These are phyloP conservation scores for Aspergillus latus DNA, from an alignment of 2,329 filamentous ascomycete genomes.

Conservation along the genomic window DNA sequence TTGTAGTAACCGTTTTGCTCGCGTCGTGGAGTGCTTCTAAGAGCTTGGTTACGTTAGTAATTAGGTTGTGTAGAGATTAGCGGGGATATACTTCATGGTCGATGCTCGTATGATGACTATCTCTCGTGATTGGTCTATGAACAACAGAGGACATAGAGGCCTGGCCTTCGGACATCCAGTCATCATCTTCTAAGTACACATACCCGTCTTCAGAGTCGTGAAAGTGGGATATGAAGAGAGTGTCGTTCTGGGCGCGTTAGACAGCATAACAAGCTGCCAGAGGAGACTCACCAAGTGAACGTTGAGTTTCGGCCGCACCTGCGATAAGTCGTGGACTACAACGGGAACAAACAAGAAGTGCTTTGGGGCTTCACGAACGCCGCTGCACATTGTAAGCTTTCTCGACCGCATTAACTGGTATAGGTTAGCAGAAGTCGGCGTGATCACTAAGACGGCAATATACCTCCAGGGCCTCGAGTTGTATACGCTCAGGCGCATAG, in stretches of 20 bases:
- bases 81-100: conserved; percentile 23
- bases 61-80: too few relatives aligned
- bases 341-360: conserved; percentile 79
- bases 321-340: conserved; percentile 45
- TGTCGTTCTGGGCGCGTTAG: conserved; percentile 60
- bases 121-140: conserved; percentile 24
- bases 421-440: conserved; percentile 15
- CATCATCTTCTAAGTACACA: conserved; percentile 68
- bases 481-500: conserved; percentile 68
- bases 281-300: conserved; percentile 40
- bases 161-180: conserved; percentile 37
- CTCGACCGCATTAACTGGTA: conserved; percentile 73
- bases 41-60: conserved; percentile 22
- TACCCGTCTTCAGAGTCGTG: conserved; percentile 73
- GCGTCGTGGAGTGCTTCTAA: conserved; percentile 62
- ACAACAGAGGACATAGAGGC: conserved; percentile 40
- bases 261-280: not conserved
- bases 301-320: conserved; percentile 36
- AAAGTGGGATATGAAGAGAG: conserved; percentile 84
- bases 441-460: not conserved
- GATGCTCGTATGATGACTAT: conserved; percentile 23
- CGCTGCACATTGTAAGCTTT: conserved; percentile 73
- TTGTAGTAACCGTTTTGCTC: conserved; percentile 61
- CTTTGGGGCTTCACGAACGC: conserved; percentile 71
- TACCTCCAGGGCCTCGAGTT: conserved; percentile 72